phyloP scores from a whole-genome alignment of 2,329 filamentous ascomycete species.

The Chaetomiaceae sp. region DNA sequence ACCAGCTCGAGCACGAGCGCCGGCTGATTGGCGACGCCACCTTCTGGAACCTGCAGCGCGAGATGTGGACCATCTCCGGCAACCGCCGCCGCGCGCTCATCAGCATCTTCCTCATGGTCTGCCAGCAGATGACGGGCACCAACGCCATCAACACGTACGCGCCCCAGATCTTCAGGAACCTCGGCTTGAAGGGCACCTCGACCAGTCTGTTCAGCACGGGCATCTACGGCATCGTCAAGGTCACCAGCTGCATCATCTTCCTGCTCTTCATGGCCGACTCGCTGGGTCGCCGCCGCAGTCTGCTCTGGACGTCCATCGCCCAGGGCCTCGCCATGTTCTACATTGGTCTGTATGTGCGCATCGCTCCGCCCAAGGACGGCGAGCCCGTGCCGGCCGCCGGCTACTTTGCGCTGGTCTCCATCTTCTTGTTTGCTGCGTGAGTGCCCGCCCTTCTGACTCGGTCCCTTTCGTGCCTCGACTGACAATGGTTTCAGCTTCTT shows the following conservation, averaged over 20 bases:
- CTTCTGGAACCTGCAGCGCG: conserved; percentile 53
- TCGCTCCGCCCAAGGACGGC: conserved; percentile 45
- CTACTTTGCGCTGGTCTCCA: conserved; percentile 58
- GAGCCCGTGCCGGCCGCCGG: conserved; percentile 51
- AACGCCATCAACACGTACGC: conserved; percentile 33
- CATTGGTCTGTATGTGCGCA: conserved; percentile 58
- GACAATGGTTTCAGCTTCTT: conserved; percentile 37
- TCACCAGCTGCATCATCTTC: conserved; percentile 51
- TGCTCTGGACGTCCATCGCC: conserved; percentile 56
- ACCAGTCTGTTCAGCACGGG: conserved; percentile 55
- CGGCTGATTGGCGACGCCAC: conserved; percentile 48
- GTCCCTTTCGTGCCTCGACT: too few species aligned
- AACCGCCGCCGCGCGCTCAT: conserved; percentile 27
- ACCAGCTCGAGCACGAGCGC: conserved; percentile 57
- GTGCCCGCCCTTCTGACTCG: too few species aligned
- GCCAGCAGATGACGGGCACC: conserved; percentile 60
- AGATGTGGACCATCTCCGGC: conserved; percentile 56
- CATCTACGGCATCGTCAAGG: conserved; percentile 58
- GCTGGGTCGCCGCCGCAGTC: conserved; percentile 48
- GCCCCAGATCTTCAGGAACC: conserved; percentile 30
- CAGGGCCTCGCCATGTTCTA: conserved; percentile 59
- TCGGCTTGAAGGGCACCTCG: conserved; percentile 38
- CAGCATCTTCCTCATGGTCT: conserved; percentile 56
- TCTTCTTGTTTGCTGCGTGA: conserved; percentile 54
- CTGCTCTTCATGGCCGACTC: conserved; percentile 56